Conservation (phyloP, 1,284 basidiomycete genomes). For the Malassezia furfur region DNA sequence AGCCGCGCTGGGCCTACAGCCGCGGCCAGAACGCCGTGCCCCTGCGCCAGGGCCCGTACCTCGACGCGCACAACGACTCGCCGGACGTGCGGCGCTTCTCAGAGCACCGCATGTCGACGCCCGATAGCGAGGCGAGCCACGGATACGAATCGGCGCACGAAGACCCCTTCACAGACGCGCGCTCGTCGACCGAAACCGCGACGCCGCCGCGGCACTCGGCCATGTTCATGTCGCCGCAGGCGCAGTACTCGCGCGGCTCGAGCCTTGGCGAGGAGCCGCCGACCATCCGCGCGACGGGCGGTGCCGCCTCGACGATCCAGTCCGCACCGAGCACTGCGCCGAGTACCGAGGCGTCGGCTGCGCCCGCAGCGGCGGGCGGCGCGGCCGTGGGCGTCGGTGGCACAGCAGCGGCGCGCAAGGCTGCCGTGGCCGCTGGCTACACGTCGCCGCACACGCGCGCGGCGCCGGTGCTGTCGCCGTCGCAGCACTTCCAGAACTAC, state of each 20-base stretch:
- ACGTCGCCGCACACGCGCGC: background rate
- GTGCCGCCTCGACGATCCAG: too few relatives aligned
- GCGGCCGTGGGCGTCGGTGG: background rate
- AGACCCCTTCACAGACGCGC: background rate
- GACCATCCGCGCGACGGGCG: background rate
- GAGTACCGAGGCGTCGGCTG: background rate
- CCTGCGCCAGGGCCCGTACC: slow-evolving; percentile 1
- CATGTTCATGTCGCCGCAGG: background rate
- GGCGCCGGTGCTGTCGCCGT: background rate
- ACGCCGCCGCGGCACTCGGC: background rate
- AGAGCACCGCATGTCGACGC: background rate
- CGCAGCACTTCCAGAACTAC: background rate
- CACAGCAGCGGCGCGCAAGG: background rate
- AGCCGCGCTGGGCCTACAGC: background rate
- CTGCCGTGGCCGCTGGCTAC: background rate
- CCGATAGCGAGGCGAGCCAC: background rate
- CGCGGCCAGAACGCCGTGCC: background rate
- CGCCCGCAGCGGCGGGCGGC: background rate
- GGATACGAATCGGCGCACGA: background rate
- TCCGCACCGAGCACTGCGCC: too few relatives aligned
- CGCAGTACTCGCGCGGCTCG: background rate
- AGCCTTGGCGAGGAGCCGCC: background rate
- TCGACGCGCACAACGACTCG: background rate
- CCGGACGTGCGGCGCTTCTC: background rate
- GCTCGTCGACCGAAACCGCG: background rate